Conservation (phyloP, 2,329 filamentous ascomycete genomes). For the Gyromitra esculenta region DNA sequence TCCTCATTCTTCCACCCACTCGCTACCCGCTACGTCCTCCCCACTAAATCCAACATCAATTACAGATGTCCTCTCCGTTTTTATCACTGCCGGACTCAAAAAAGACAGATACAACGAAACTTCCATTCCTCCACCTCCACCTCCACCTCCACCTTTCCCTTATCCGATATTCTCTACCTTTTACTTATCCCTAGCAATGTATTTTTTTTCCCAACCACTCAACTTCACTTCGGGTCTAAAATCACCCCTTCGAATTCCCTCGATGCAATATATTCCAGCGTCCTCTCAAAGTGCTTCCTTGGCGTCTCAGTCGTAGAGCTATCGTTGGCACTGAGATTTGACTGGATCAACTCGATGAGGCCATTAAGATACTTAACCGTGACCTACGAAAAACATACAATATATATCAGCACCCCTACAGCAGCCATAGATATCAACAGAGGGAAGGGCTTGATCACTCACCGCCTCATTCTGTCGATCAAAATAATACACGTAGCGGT, state of each 20-base stretch:
- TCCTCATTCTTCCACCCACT: background rate
- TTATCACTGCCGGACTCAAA: slow-evolving; percentile 3
- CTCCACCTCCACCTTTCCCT: background rate
- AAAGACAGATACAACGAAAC: slow-evolving; percentile 34
- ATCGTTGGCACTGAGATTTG: slow-evolving; percentile 86
- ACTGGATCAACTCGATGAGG: slow-evolving; percentile 97
- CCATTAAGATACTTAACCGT: slow-evolving; percentile 98
- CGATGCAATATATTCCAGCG: slow-evolving; percentile 89
- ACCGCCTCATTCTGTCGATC: slow-evolving; percentile 98
- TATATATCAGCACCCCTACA: background rate
- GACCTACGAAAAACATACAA: slow-evolving; percentile 64
- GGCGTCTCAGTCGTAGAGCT: slow-evolving; percentile 88
- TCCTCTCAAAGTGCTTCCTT: slow-evolving; percentile 92
- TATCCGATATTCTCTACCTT: background rate
- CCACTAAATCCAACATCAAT: background rate
- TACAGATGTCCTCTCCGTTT: slow-evolving; percentile 9
- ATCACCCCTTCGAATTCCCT: slow-evolving; percentile 94
- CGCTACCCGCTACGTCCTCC: background rate
- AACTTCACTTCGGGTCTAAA: slow-evolving; percentile 64
- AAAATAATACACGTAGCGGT: slow-evolving; percentile 99
- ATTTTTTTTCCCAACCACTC: background rate
- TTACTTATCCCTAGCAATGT: background rate
- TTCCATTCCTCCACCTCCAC: too few relatives aligned
- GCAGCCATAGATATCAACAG: background rate
- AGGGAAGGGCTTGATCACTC: slow-evolving; percentile 58